Base-by-base conservation (phyloP, 345 rosid genomes). In the Schrenkiella parvula region DNA sequence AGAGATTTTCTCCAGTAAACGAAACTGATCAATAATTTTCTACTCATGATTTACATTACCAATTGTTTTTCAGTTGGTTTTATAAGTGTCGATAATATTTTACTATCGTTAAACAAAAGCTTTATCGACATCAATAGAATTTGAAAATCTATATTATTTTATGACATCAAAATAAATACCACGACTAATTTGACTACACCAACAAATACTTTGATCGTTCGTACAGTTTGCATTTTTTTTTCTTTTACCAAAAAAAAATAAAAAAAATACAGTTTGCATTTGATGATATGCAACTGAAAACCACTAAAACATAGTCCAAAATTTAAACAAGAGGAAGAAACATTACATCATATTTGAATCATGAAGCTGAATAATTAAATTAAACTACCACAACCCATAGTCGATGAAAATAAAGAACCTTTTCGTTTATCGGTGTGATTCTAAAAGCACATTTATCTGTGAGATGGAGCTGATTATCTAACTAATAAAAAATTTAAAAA, bases 1-100 rank as follows among this genome's bases (percentile, higher is more conserved):
- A 71, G 85, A 83, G 59, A 80, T 85, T 50, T 87, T 86, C 67
- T 23, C 67, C 34, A 90, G 92, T 50, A 73, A 42, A 72, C 85
- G 79, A 66, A 86, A 56, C 38, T 76, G 55, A 52, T 61, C 32
- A 59, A 42, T 0, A 14, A 22, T 12, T 13, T 55, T 5, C 8
- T 25, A 31, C 58, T 70, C 44, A 51, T 62, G 62, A 41, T 61
- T 39, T 41, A 51, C 35, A 57, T 48, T 22, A 50, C 31, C 26
- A 23, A 34, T 3, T 34, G n/a, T 50, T 50, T 19, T 38, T 42
- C 34, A 72, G 50, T 54, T 64, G 58, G 6, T 50, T 19, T 23
- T 43, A 23, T 64, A 72, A 31, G 21, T 31, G 56, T 64, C 19
- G 14, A 71, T 62, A 61, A 14, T 37, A 52, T 14, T 6, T 71